Base-by-base conservation (phyloP, 495 filamentous ascomycete genomes). In the Aspergillus carlsbadensis region DNA sequence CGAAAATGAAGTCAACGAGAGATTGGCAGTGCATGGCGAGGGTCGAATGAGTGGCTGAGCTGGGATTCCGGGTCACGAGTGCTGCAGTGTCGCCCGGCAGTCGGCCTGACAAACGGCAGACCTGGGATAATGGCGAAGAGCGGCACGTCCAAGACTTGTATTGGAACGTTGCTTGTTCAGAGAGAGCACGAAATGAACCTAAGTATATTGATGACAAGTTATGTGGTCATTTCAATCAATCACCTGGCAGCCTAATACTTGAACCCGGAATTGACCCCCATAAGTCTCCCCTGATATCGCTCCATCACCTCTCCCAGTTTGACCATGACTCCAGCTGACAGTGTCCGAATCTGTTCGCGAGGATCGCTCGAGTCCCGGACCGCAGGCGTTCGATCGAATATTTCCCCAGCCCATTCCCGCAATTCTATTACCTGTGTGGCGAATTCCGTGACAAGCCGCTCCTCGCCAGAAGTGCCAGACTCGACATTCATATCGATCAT, bases 261-360 rank as follows among this genome's bases (percentile, higher is more conserved):
- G 70, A 75, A 83, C 55, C 65, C 80, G 54, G 58, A 73, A 66
- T 72, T 79, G 53, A 72, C 77, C 52, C 72, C 81, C 81, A 76
- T 81, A 70, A 73, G 67, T 61, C 65, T 70, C 43, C 84, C 79
- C 72, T 90, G 87, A 68, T 88, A 94, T 70, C 85, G 87, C 67
- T 96, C 89, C 39, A 92, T 84, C 31, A 88, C 82, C 71, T 96
- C 92, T 35, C 83, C 81, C 52, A 88, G 71, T 62, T 86, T 86
- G 18, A 96, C 82, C 71, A 97, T 72, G 40, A 96, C 84, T 1
- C 88, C 92, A 2, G 94, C 94, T 22, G 92, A 87, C 61, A 98
- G 14, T 6, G 72, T 73, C 22, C 79, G 63, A 43, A 72, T 65
- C 35, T 77, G 68, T 47, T 76, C 68, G 57, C 70, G 64, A 33